phyloP scores from a whole-genome alignment of 805 yeast species.

The Candida maltosa region DNA sequence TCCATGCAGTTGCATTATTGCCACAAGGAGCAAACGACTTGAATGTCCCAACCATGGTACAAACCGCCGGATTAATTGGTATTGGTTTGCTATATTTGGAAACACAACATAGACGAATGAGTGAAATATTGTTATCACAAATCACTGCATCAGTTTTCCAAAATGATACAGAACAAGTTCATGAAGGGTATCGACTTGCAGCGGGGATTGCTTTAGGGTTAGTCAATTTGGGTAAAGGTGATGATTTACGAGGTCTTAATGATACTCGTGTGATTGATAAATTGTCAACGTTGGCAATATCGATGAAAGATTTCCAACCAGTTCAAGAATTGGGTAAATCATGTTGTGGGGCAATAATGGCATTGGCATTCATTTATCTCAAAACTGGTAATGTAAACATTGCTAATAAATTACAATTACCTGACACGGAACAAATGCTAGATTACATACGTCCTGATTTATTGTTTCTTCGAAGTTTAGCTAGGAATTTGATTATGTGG shows the following conservation, averaged over 20 bases:
- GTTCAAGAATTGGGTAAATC: slow-evolving; percentile 58
- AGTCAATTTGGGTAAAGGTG: slow-evolving; percentile 76
- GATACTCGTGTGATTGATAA: slow-evolving; percentile 65
- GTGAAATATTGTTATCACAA: slow-evolving; percentile 72
- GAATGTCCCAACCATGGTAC: slow-evolving; percentile 78
- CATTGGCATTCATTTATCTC: slow-evolving; percentile 70
- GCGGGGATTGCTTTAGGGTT: slow-evolving; percentile 89
- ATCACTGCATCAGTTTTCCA: slow-evolving; percentile 51
- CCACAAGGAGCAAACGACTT: slow-evolving; percentile 90
- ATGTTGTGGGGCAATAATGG: slow-evolving; percentile 71
- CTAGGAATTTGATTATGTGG: slow-evolving; percentile 72
- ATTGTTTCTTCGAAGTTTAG: slow-evolving; percentile 60
- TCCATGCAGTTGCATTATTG: slow-evolving; percentile 85
- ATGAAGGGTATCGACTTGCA: slow-evolving; percentile 80
- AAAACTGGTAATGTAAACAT: slow-evolving; percentile 58
- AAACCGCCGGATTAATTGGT: slow-evolving; percentile 88
- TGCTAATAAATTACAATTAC: slow-evolving; percentile 61
- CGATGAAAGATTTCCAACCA: slow-evolving; percentile 62
- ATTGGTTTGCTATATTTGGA: slow-evolving; percentile 80
- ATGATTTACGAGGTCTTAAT: slow-evolving; percentile 51
- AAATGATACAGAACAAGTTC: slow-evolving; percentile 55
- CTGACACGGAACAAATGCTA: slow-evolving; percentile 53
- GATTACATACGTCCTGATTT: slow-evolving; percentile 80
- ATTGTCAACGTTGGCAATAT: slow-evolving; percentile 54
- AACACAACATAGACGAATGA: slow-evolving; percentile 81